phyloP scores from a whole-genome alignment of 768 basidiomycete species.

The Russula ochroleuca region DNA sequence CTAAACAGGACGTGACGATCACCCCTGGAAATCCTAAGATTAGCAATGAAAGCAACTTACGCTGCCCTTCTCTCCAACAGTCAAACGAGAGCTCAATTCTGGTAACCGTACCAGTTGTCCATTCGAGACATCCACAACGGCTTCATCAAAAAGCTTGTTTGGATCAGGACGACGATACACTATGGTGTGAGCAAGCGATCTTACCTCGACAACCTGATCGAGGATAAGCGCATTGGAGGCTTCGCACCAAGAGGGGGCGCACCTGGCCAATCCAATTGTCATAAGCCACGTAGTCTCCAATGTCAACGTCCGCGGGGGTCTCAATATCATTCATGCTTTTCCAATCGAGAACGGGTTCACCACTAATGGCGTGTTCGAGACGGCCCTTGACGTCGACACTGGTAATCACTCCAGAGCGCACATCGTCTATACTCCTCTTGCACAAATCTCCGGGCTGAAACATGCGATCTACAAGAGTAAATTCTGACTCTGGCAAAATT shows the following conservation, averaged over 20 bases:
- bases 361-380: conserved; percentile 71
- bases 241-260: conserved; percentile 30
- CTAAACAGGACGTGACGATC: conserved; percentile 36
- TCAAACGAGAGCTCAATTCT: conserved; percentile 70
- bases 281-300: conserved; percentile 77
- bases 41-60: conserved; percentile 40
- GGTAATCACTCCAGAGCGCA: conserved; percentile 73
- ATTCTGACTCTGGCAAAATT: conserved; percentile 65
- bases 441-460: conserved; percentile 78
- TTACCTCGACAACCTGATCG: conserved; percentile 69
- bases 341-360: conserved; percentile 59
- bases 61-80: conserved; percentile 70
- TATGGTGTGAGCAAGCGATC: conserved; percentile 26
- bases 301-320: conserved; percentile 55
- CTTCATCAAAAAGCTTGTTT: conserved; percentile 76
- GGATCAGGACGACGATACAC: conserved; percentile 19
- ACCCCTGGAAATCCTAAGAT: not conserved
- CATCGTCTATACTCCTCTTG: conserved; percentile 71
- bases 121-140: conserved; percentile 61
- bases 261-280: conserved; percentile 91
- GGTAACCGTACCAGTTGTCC: conserved; percentile 66
- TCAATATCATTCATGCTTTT: conserved; percentile 54
- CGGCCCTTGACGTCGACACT: conserved; percentile 57
- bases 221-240: conserved; percentile 18
- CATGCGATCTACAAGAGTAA: conserved; percentile 68